Conservation (phyloP, 1,139 yeast species). For the Kodamaea alishanica region DNA sequence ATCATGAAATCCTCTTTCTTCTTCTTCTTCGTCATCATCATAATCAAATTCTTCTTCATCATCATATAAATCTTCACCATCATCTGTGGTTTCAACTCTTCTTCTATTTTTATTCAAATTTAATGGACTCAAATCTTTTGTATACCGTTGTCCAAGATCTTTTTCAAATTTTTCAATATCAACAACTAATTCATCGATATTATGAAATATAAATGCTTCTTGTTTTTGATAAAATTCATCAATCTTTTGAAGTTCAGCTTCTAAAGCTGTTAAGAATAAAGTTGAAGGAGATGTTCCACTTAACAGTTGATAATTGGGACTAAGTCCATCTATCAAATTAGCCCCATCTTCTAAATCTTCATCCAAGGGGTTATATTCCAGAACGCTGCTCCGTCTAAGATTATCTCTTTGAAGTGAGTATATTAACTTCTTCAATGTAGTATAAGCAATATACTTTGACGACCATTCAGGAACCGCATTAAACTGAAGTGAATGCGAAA, state of each 20-base stretch:
- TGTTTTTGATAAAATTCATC: conserved; percentile 56
- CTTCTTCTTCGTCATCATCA: conserved; percentile 13
- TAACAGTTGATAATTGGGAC: conserved; percentile 19
- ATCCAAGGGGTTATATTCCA: conserved; percentile 13
- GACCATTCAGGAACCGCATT: conserved; percentile 81
- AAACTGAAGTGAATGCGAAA: conserved; percentile 67
- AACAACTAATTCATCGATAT: conserved; percentile 47
- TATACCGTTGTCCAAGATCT: conserved; percentile 19
- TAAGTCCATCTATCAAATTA: conserved; percentile 22
- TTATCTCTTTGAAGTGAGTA: conserved; percentile 62
- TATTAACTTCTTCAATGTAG: conserved; percentile 58
- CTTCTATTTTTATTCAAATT: conserved; percentile 4
- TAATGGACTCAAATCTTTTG: conserved; percentile 6
- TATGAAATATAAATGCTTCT: conserved; percentile 46
- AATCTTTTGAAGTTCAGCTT: conserved; percentile 54
- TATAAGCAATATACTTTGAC: conserved; percentile 62
- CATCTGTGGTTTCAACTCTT: conserved; percentile 12
- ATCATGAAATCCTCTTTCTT: conserved; percentile 1
- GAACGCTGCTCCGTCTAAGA: conserved; percentile 23
- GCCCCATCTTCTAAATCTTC: conserved; percentile 29
- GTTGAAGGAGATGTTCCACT: conserved; percentile 22
- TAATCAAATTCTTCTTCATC: conserved; percentile 6
- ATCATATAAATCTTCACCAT: conserved; percentile 13
- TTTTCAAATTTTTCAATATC: conserved; percentile 49
- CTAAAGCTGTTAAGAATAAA: conserved; percentile 52